Base-by-base conservation (phyloP, 1,139 yeast genomes). In the Lodderomyces parapsilosis region DNA sequence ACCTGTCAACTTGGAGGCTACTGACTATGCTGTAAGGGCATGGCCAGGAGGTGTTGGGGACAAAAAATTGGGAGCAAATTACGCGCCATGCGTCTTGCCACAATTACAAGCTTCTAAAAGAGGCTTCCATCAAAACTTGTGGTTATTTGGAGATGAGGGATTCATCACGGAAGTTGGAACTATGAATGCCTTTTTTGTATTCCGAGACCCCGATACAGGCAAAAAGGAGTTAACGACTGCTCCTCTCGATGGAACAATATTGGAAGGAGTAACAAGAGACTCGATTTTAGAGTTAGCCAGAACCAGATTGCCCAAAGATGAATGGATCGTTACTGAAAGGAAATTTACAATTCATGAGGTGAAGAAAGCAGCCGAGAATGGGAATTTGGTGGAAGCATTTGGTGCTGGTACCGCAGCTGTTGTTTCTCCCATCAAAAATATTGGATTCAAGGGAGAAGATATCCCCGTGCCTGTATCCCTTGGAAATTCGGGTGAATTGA, bases 21-120 rank as follows among this genome's bases (percentile, higher is more conserved):
- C 96, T 27, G 96, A 88, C 62, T 82, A 87, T 55, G 96, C 96
- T 37, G 93, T 91, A 19, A 84, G 99, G 70, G 97, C 99, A n/a
- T 93, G 98, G 98, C 98, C 98, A 57, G 97, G 97, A 57, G 99
- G 98, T 62, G 90, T 84, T 51, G 99, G 99, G 66, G 86, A 90
- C 77, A 84, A 83, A 68, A 93, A 93, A 71, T 80, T 93, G 56
- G 99, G 99, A 63, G 98, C 96, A 45, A 93, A 93, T 72, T 93
- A 93, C 62, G 98, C 97, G 34, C 96, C 98, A 44, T 87, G 96
- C 64, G 80, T 91, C 57, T 75, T 80, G 58, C 97, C 98, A 19
- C 96, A 88, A 70, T 71, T 80, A 52, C 81, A 83, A 67, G 98
- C 99, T 40, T 96, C 96, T 39, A 58, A 73, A 38, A 80, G 86